These are phyloP conservation scores for Leccinum fallax DNA, from an alignment of 1,284 basidiomycete genomes.

Conservation along the genomic window DNA sequence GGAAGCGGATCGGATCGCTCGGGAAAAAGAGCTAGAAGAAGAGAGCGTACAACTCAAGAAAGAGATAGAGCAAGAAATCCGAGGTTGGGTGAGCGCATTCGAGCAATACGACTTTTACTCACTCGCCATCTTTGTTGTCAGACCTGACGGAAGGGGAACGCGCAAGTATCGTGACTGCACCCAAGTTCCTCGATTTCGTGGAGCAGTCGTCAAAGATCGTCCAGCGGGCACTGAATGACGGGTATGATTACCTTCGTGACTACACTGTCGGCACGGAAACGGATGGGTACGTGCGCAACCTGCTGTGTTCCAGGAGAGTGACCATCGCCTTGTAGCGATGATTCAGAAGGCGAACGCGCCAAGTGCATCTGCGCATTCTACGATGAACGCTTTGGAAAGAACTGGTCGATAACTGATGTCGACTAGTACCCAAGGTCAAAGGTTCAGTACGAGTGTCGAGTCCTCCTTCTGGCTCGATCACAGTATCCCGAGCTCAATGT, in stretches of 20 bases:
- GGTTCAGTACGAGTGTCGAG: neutral
- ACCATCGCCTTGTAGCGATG: slow-evolving; percentile 60
- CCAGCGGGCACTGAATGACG: slow-evolving; percentile 93
- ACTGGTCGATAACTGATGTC: slow-evolving; percentile 91
- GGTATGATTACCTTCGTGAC: slow-evolving; percentile 95
- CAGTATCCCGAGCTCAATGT: slow-evolving; percentile 95
- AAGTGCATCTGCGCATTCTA: slow-evolving; percentile 89
- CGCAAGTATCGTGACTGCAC: slow-evolving; percentile 76
- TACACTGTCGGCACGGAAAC: slow-evolving; percentile 86
- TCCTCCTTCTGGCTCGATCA: slow-evolving; percentile 9
- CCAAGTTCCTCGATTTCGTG: slow-evolving; percentile 92
- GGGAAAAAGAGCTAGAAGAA: slow-evolving; percentile 80
- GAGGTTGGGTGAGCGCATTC: slow-evolving; percentile 48
- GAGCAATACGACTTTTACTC: neutral
- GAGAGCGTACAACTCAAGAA: slow-evolving; percentile 78
- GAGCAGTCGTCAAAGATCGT: slow-evolving; percentile 95
- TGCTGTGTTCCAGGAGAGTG: slow-evolving; percentile 1
- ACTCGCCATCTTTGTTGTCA: slow-evolving; percentile 31
- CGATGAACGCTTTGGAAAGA: slow-evolving; percentile 86
- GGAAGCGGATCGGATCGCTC: slow-evolving; percentile 67
- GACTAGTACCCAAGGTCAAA: slow-evolving; percentile 94
- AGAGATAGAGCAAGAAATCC: slow-evolving; percentile 81
- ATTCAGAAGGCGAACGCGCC: slow-evolving; percentile 84
- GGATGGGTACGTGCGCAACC: slow-evolving; percentile 55
- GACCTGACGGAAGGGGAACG: slow-evolving; percentile 88